Evolutionary conservation across 345 rosid species (phyloP).

Genomic region (Microthlaspi erraticum): DNA sequence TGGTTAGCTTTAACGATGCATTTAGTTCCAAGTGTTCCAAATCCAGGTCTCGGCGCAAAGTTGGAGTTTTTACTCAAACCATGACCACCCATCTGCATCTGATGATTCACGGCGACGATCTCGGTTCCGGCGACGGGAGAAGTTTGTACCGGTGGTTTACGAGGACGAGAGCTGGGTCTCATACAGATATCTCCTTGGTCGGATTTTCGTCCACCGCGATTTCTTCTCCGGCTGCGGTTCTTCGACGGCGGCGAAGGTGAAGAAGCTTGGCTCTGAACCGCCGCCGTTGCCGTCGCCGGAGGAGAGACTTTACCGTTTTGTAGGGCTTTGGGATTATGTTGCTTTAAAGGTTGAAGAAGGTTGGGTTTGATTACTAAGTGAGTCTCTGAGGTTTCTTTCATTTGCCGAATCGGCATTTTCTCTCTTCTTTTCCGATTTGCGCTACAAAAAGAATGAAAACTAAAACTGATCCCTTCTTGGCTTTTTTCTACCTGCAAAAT

Average conservation of each 20-base stretch:
- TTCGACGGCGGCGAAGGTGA: conserved; percentile 80
- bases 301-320: conserved; percentile 70
- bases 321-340: conserved; percentile 60
- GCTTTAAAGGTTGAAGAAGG: conserved; percentile 53
- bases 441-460: conserved; percentile 45
- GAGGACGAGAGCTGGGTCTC: conserved; percentile 96
- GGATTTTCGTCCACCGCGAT: conserved; percentile 93
- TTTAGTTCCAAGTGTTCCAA: conserved; percentile 82
- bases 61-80: conserved; percentile 72
- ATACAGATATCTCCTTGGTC: conserved; percentile 85
- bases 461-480: conserved; percentile 41
- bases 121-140: conserved; percentile 18
- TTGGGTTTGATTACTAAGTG: conserved; percentile 71
- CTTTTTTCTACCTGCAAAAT: conserved; percentile 47
- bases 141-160: conserved; percentile 51
- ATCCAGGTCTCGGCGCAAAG: conserved; percentile 89
- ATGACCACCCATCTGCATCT: conserved; percentile 64
- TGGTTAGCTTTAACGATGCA: conserved; percentile 99
- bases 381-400: conserved; percentile 83
- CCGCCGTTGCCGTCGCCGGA: conserved; percentile 1
- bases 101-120: conserved; percentile 31
- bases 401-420: conserved; percentile 82
- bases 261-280: conserved; percentile 59
- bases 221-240: conserved; percentile 79
- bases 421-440: background rate